A percentile compares a stretch with the other conserved stretches of the same genome.
phyloP scores from a whole-genome alignment of 2,329 filamentous ascomycete genomes.

The Paecilomyces niveus region DNA sequence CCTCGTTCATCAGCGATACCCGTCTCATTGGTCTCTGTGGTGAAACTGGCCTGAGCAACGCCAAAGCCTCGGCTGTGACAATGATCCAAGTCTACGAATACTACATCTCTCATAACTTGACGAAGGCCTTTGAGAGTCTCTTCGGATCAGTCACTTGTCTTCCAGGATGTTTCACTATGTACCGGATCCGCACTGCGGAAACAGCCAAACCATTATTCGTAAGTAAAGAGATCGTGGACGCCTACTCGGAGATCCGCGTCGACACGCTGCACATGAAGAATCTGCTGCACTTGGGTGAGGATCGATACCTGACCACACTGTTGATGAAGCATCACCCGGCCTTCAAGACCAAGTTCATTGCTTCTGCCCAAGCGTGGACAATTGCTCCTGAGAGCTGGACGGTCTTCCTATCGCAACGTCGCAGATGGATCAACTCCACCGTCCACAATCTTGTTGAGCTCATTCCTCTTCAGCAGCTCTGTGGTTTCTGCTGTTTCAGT shows the following conservation, averaged over 20 bases:
- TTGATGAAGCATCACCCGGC: constrained; percentile 85
- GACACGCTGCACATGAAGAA: constrained; percentile 99
- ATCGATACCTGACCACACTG: constrained; percentile 92
- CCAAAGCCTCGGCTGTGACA: constrained; percentile 86
- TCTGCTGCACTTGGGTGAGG: constrained; percentile 88
- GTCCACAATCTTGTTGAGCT: constrained; percentile 97
- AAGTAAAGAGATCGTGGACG: constrained; percentile 80
- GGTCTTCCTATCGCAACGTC: constrained; percentile 95
- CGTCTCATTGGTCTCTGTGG: constrained; percentile 90
- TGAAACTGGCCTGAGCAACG: constrained; percentile 88
- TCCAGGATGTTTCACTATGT: constrained; percentile 99
- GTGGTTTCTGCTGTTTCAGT: constrained; percentile 99
- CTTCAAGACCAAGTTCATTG: constrained; percentile 98
- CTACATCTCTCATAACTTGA: constrained; percentile 95
- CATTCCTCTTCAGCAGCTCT: constrained; percentile 86
- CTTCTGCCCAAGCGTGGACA: constrained; percentile 88
- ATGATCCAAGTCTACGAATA: constrained; percentile 99
- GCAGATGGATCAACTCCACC: constrained; percentile 99
- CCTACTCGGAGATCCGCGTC: constrained; percentile 87
- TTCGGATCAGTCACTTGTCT: constrained; percentile 97
- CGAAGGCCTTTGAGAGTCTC: constrained; percentile 93
- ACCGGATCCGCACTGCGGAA: constrained; percentile 89
- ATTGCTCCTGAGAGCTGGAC: constrained; percentile 90
- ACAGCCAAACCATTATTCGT: constrained; percentile 95
- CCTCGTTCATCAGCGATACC: constrained; percentile 84